Conservation (phyloP, 768 basidiomycete species). For the Lentinula sp. region DNA sequence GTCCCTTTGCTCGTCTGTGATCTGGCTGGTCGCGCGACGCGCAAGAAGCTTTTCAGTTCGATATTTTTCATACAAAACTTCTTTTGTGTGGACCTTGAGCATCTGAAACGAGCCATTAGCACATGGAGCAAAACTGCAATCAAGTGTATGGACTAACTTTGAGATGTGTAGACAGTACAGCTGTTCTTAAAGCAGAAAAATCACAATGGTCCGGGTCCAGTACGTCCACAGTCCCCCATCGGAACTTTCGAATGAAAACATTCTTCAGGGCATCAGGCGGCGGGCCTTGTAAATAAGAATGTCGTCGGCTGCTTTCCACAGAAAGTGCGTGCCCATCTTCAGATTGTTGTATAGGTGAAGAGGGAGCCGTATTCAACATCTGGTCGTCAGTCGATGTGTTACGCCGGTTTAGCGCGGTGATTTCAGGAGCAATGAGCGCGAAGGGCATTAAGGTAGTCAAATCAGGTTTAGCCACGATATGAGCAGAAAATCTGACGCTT, state of each 20-base stretch:
- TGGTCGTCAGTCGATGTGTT: slow-evolving; percentile 25
- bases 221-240: slow-evolving; percentile 89
- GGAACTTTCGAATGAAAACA: slow-evolving; percentile 69
- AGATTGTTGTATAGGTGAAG: slow-evolving; percentile 27
- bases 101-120: slow-evolving; percentile 36
- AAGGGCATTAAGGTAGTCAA: slow-evolving; percentile 64
- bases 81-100: slow-evolving; percentile 77
- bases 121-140: background rate
- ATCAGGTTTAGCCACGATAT: slow-evolving; percentile 55
- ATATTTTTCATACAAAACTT: slow-evolving; percentile 91
- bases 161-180: slow-evolving; percentile 79
- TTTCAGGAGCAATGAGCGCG: slow-evolving; percentile 73
- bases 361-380: slow-evolving; percentile 20
- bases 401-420: slow-evolving; percentile 34
- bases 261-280: slow-evolving; percentile 69
- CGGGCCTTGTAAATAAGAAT: slow-evolving; percentile 41
- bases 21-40: slow-evolving; percentile 74
- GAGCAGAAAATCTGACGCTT: slow-evolving; percentile 72
- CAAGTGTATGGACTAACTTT: slow-evolving; percentile 44
- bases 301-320: slow-evolving; percentile 24
- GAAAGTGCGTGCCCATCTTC: slow-evolving; percentile 38
- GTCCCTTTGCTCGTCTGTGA: slow-evolving; percentile 68
- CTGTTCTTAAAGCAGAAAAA: slow-evolving; percentile 78
- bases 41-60: slow-evolving; percentile 88
- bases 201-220: slow-evolving; percentile 84